Conservation (phyloP, 192 early-diverging fungal genomes). For the Linderina pennispora region DNA sequence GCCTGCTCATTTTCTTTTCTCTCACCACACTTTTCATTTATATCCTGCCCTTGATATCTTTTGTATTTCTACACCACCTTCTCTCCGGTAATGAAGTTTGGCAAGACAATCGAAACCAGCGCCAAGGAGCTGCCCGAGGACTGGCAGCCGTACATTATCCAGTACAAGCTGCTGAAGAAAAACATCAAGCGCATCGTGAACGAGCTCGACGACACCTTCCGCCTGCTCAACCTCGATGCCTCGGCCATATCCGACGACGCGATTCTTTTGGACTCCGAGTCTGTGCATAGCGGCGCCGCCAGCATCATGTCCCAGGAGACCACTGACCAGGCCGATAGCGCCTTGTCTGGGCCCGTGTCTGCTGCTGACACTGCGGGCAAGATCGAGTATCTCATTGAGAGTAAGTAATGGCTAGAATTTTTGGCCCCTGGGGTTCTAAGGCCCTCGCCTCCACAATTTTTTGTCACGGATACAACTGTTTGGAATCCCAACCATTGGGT, state of each 20-base stretch:
- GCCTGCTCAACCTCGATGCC: constrained; percentile 18
- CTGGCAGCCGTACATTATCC: constrained; percentile 69
- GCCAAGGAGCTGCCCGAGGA: constrained; percentile 62
- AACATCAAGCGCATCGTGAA: constrained; percentile 63
- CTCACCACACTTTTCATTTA: too few species aligned
- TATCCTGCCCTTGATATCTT: too few species aligned
- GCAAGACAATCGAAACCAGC: constrained; percentile 59
- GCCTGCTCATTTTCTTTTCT: too few species aligned
- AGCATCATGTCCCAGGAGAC: not conserved
- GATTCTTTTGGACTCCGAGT: too few species aligned
- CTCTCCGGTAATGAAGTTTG: constrained; percentile 86
- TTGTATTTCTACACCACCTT: too few species aligned
- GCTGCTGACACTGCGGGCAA: not conserved
- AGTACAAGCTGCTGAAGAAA: constrained; percentile 71
- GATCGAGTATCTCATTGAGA: constrained; percentile 39
- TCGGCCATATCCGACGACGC: not conserved
- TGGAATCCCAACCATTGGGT: too few species aligned
- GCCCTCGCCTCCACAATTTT: too few species aligned
- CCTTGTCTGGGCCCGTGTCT: not conserved
- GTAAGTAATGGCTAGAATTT: constrained; percentile 12
- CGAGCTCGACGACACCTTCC: constrained; percentile 53
- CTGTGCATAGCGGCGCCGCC: not conserved
- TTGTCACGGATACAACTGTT: too few species aligned
- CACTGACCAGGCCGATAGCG: not conserved
- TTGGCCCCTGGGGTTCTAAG: not conserved